Evolutionary conservation across 371 early-diverging fungal species (phyloP).

Genomic region (Haplosporangium sp.): DNA sequence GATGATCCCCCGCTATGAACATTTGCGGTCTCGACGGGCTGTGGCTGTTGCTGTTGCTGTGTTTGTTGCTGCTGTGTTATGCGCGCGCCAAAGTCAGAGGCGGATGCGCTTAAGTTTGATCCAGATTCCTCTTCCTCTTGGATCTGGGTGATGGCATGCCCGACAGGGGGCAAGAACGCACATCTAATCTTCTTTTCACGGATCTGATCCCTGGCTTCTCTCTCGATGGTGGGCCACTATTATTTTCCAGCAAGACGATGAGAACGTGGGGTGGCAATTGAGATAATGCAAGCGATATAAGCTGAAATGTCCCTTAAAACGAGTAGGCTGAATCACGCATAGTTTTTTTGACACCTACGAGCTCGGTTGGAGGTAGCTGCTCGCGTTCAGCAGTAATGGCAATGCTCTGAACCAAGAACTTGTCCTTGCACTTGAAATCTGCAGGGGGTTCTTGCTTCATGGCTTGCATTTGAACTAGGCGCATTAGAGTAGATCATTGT

Average conservation of each 20-base stretch:
- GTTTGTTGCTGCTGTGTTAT: too few relatives aligned
- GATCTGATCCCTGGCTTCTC: slow-evolving; percentile 57
- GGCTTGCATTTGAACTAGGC: slow-evolving; percentile 85
- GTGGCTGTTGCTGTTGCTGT: neutral
- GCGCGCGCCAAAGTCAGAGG: too few relatives aligned
- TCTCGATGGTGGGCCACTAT: slow-evolving; percentile 68
- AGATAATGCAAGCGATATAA: neutral
- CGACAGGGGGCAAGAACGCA: slow-evolving; percentile 56
- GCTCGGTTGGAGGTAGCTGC: slow-evolving; percentile 43
- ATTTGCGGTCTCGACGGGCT: neutral
- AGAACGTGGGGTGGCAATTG: neutral
- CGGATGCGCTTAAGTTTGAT: too few relatives aligned
- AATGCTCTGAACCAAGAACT: slow-evolving; percentile 93
- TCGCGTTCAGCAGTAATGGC: slow-evolving; percentile 65
- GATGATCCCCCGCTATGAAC: slow-evolving; percentile 5
- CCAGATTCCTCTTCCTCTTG: slow-evolving; percentile 21
- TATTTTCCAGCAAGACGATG: neutral
- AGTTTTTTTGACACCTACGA: slow-evolving; percentile 52
- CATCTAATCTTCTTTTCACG: slow-evolving; percentile 72
- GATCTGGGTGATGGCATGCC: slow-evolving; percentile 21
- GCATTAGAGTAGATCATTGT: neutral
- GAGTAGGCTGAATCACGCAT: neutral
- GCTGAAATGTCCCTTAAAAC: neutral
- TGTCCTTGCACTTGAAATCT: slow-evolving; percentile 90
- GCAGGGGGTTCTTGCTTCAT: slow-evolving; percentile 84